Conservation (phyloP, 2,329 filamentous ascomycete genomes). For the Fusarium nanum region DNA sequence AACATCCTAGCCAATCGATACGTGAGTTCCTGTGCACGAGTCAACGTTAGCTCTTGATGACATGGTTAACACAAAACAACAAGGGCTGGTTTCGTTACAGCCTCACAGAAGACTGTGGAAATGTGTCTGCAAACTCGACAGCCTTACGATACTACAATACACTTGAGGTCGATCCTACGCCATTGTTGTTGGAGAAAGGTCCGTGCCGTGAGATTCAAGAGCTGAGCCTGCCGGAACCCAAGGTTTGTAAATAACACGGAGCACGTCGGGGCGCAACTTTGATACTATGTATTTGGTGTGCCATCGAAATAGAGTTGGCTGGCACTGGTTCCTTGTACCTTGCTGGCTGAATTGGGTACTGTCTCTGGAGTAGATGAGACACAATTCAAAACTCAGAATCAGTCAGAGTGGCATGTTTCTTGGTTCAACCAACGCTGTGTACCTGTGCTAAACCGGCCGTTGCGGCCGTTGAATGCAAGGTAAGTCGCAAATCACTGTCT, state of each 20-base stretch:
- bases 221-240: conserved; percentile 8
- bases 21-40: conserved; percentile 1
- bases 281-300: neutral
- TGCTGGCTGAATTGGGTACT: conserved; percentile 3
- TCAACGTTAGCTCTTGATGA: neutral
- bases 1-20: neutral
- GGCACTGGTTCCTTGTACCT: neutral
- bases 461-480: conserved; percentile 11
- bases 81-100: conserved; percentile 8
- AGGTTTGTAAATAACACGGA: conserved; percentile 1
- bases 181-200: conserved; percentile 8
- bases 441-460: conserved; percentile 7
- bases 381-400: conserved; percentile 27
- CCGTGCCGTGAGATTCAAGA: conserved; percentile 10
- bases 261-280: neutral
- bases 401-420: conserved; percentile 31
- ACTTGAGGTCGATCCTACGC: conserved; percentile 12
- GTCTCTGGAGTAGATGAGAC: conserved; percentile 1
- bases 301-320: neutral
- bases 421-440: conserved; percentile 13
- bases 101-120: conserved; percentile 15
- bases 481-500: conserved; percentile 10
- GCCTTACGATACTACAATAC: conserved; percentile 23
- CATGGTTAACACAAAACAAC: neutral
- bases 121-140: conserved; percentile 17